phyloP scores from a whole-genome alignment of 1,139 yeast species.

The Taphrina wiesneri region DNA sequence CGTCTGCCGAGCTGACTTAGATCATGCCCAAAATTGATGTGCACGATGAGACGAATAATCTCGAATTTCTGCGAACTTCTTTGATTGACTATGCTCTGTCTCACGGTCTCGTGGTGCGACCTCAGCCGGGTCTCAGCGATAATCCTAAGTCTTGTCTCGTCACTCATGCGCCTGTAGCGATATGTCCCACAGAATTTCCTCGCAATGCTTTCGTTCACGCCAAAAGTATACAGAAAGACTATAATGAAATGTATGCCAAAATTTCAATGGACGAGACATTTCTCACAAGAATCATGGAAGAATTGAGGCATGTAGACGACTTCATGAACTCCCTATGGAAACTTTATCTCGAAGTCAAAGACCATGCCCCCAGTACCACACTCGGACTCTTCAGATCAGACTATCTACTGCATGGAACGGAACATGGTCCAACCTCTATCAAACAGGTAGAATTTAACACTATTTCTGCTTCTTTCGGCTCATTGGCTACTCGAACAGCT shows the following conservation, averaged over 20 bases:
- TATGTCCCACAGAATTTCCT: constrained; percentile 90
- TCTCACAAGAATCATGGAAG: constrained; percentile 59
- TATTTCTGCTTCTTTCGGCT: constrained; percentile 93
- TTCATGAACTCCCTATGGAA: constrained; percentile 80
- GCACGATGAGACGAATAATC: not conserved
- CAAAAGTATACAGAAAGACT: constrained; percentile 62
- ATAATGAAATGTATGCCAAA: constrained; percentile 71
- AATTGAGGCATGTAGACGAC: constrained; percentile 47
- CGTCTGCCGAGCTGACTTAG: not conserved
- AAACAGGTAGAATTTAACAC: constrained; percentile 97
- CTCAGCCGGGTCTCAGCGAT: constrained; percentile 37
- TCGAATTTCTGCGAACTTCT: constrained; percentile 23
- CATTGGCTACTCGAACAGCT: constrained; percentile 77
- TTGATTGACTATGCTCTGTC: constrained; percentile 40
- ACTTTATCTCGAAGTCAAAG: constrained; percentile 54
- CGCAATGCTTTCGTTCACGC: constrained; percentile 65
- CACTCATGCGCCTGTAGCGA: constrained; percentile 77
- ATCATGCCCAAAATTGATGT: constrained; percentile 3
- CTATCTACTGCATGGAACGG: constrained; percentile 65
- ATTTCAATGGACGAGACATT: constrained; percentile 61
- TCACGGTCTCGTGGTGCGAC: constrained; percentile 40
- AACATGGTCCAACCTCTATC: constrained; percentile 50
- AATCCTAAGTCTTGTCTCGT: constrained; percentile 41
- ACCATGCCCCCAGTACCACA: constrained; percentile 63
- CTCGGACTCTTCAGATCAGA: constrained; percentile 89